Percentiles rank a stretch among this genome's conserved stretches.
These are phyloP conservation scores for Colletotrichum sp. DNA, from an alignment of 2,329 filamentous ascomycete genomes.

Conservation along the genomic window DNA sequence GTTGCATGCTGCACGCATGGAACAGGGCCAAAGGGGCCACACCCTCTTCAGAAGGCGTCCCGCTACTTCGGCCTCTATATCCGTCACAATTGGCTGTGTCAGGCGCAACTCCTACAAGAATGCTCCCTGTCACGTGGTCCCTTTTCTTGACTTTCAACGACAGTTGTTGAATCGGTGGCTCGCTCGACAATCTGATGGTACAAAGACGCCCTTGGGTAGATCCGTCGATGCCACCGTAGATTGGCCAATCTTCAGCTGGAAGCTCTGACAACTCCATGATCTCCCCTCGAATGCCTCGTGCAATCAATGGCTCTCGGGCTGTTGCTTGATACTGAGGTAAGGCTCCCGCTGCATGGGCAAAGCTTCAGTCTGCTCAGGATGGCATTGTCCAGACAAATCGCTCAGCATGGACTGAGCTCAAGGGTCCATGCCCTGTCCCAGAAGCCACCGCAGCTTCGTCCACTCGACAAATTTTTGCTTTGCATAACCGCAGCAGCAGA, in stretches of 20 bases:
- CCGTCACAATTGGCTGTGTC: neutral
- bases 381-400: neutral
- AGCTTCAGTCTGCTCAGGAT: neutral
- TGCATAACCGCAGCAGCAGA: neutral
- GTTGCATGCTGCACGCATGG: conserved; percentile 14
- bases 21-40: conserved; percentile 1
- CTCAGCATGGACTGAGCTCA: neutral
- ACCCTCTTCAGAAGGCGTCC: neutral
- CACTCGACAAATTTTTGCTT: neutral
- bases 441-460: neutral
- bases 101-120: neutral
- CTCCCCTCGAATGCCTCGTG: neutral
- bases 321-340: neutral
- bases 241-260: neutral
- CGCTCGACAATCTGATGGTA: neutral
- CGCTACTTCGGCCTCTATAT: neutral
- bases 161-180: neutral
- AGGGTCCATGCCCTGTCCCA: neutral
- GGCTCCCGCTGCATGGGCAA: neutral
- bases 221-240: neutral
- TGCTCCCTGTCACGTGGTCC: neutral
- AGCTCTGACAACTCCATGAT: neutral
- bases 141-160: neutral
- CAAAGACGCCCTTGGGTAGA: neutral
- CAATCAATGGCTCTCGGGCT: neutral